Evolutionary conservation across 768 basidiomycete species (phyloP).

Genomic region (Saitozyma podzolica): DNA sequence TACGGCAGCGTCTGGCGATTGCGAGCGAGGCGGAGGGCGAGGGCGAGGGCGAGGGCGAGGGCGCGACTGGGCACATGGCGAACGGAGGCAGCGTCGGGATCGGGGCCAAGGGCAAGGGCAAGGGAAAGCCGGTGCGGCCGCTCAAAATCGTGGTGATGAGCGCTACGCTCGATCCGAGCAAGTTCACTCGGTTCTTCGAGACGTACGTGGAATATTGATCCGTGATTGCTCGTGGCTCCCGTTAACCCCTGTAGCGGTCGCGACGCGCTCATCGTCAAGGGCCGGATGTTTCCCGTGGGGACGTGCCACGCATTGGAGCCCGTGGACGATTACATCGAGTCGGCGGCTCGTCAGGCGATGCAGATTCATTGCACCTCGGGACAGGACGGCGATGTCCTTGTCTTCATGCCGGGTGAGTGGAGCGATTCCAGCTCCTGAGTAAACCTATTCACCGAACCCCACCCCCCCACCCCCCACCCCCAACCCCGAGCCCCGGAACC

Average conservation of each 20-base stretch:
- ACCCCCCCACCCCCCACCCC: background rate
- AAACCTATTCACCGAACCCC: background rate
- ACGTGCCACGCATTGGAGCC: slow-evolving; percentile 70
- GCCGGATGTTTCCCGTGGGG: slow-evolving; percentile 86
- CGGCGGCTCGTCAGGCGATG: slow-evolving; percentile 86
- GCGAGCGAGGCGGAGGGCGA: slow-evolving; percentile 22
- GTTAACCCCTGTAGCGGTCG: slow-evolving; percentile 21
- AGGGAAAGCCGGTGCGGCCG: slow-evolving; percentile 58
- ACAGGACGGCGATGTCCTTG: slow-evolving; percentile 73
- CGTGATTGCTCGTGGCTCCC: background rate
- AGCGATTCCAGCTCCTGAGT: background rate
- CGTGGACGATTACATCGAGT: slow-evolving; percentile 81
- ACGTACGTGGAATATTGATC: slow-evolving; percentile 59
- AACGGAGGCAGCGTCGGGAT: background rate
- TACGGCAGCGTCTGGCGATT: slow-evolving; percentile 58
- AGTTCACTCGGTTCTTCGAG: slow-evolving; percentile 83
- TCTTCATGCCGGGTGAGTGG: slow-evolving; percentile 79
- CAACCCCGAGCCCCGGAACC: background rate
- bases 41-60: slow-evolving; percentile 55
- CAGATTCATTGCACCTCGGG: slow-evolving; percentile 80
- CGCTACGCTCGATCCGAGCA: slow-evolving; percentile 93
- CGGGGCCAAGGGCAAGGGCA: slow-evolving; percentile 43
- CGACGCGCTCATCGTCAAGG: slow-evolving; percentile 79
- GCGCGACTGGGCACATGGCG: slow-evolving; percentile 42
- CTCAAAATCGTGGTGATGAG: slow-evolving; percentile 96